Evolutionary conservation across 169 alveolate genomes (phyloP).

Genomic region (Eimeria brunetti): DNA sequence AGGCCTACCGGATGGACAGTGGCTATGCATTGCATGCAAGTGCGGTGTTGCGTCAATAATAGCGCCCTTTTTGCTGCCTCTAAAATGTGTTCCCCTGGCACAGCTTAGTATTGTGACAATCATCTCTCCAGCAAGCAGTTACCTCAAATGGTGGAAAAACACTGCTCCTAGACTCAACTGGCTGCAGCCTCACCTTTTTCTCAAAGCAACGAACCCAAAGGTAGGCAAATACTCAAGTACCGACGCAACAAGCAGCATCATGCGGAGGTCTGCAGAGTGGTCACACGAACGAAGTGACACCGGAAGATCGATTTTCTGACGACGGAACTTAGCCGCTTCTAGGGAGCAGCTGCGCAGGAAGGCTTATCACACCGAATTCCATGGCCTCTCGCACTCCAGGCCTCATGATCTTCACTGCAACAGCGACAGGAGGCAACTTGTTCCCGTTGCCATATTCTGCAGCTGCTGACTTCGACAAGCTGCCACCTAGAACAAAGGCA

Average conservation of each 20-base stretch:
- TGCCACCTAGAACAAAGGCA: constrained; percentile 63
- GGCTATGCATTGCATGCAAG: background rate
- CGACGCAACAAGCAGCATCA: constrained; percentile 61
- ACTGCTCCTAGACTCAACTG: background rate
- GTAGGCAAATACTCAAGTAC: constrained; percentile 51
- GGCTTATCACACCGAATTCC: constrained; percentile 75
- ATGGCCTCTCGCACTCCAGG: constrained; percentile 73
- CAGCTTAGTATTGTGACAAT: background rate
- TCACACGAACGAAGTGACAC: constrained; percentile 11
- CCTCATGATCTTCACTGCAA: constrained; percentile 71
- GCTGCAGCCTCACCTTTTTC: constrained; percentile 52
- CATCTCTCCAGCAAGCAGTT: background rate
- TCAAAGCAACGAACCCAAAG: constrained; percentile 56
- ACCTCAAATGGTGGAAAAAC: background rate
- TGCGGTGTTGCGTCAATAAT: background rate
- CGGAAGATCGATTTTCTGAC: background rate
- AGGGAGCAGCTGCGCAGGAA: background rate
- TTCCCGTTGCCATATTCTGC: constrained; percentile 20
- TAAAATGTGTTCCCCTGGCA: background rate
- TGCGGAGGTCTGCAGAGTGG: constrained; percentile 43
- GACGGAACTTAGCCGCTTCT: background rate
- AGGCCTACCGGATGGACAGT: background rate
- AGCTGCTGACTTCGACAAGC: constrained; percentile 1
- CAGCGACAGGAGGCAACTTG: constrained; percentile 69
- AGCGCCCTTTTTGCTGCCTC: background rate